phyloP scores from a whole-genome alignment of 106 monocot genomes.

The Amphibolis antarctica region DNA sequence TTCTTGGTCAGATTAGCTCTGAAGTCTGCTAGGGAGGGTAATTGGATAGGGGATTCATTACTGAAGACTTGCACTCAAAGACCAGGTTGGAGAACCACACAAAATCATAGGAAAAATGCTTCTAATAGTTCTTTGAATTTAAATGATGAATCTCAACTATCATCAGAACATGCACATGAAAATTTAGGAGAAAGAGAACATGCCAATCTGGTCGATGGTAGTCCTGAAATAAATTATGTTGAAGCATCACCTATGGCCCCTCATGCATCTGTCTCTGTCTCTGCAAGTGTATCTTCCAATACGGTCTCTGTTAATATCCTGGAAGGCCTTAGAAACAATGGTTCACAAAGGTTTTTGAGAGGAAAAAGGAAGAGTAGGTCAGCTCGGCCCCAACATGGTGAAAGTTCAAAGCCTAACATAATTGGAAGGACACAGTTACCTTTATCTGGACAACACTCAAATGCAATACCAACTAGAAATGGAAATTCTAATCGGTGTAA shows the following conservation, averaged over 20 bases:
- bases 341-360: constrained; percentile 13
- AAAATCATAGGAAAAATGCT: background rate
- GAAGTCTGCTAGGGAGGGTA: background rate
- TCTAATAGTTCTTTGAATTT: background rate
- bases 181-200: background rate
- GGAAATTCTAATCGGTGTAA: constrained; percentile 5
- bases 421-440: constrained; percentile 5
- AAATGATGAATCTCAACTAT: background rate
- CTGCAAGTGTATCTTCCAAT: background rate
- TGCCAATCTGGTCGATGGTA: constrained; percentile 4
- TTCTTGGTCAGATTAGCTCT: background rate
- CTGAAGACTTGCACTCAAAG: constrained; percentile 4
- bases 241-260: background rate
- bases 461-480: constrained; percentile 16
- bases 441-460: constrained; percentile 11
- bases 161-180: constrained; percentile 1
- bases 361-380: constrained; percentile 43
- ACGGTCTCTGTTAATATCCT: background rate
- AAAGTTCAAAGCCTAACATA: constrained; percentile 27
- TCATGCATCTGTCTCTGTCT: background rate
- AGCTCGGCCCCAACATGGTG: constrained; percentile 9
- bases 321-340: background rate
- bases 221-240: constrained; percentile 1
- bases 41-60: background rate
- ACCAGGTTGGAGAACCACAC: constrained; percentile 17